Percentiles rank a stretch among this genome's conserved stretches.
phyloP scores from a whole-genome alignment of 768 basidiomycete species.

The Macrolepiota albuminosa region DNA sequence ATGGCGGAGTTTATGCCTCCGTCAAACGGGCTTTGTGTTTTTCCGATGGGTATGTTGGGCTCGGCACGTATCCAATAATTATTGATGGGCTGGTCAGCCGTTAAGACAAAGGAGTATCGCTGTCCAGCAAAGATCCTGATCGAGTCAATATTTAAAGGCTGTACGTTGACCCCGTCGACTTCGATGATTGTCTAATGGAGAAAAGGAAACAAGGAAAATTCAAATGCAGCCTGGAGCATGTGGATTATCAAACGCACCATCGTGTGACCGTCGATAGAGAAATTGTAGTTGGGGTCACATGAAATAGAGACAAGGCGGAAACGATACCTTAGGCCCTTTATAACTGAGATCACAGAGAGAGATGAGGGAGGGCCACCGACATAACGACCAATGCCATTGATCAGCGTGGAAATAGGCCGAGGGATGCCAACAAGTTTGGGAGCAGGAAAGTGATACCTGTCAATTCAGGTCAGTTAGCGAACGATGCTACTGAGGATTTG shows the following conservation, averaged over 20 bases:
- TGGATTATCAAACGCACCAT: background rate
- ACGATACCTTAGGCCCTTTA: conserved; percentile 39
- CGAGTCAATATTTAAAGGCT: conserved; percentile 31
- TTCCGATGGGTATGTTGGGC: conserved; percentile 15
- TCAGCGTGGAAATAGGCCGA: conserved; percentile 36
- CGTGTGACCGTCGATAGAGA: conserved; percentile 40
- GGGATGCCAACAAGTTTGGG: conserved; percentile 16
- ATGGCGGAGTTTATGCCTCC: conserved; percentile 54
- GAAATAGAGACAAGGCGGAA: conserved; percentile 49
- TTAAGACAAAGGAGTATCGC: conserved; percentile 32
- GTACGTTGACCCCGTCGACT: conserved; percentile 28
- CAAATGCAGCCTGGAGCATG: background rate
- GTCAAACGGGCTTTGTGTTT: conserved; percentile 10
- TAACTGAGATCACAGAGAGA: conserved; percentile 42
- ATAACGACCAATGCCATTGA: conserved; percentile 51
- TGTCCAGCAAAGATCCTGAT: conserved; percentile 37
- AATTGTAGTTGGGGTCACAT: conserved; percentile 40
- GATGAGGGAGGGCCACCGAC: conserved; percentile 32
- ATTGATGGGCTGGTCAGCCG: conserved; percentile 30
- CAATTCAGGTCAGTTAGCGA: background rate
- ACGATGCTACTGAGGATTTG: background rate
- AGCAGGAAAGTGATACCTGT: conserved; percentile 33
- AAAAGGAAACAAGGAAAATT: background rate
- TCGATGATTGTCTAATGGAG: conserved; percentile 31
- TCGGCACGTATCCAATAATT: conserved; percentile 38